Evolutionary conservation across 2,329 filamentous ascomycete genomes (phyloP).

Genomic region (Dactylellina sp.): DNA sequence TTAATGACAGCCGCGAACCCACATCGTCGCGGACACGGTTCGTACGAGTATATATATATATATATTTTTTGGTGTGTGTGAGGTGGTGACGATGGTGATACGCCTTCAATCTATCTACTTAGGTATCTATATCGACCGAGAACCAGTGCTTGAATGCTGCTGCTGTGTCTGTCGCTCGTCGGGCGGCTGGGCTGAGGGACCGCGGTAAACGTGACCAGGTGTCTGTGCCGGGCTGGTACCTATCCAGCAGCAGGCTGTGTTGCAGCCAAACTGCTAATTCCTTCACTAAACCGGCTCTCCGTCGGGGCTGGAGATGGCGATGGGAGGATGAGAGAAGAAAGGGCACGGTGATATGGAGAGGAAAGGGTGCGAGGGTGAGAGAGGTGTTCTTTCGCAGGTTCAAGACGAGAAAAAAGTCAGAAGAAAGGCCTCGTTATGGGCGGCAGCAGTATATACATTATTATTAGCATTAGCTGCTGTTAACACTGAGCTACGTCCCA

Average conservation of each 20-base stretch:
- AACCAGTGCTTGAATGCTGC: too few species aligned
- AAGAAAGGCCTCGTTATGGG: slow-evolving; percentile 47
- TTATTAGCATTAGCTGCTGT: too few species aligned
- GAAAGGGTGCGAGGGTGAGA: background rate
- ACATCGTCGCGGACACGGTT: slow-evolving; percentile 4
- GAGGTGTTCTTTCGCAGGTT: slow-evolving; percentile 15
- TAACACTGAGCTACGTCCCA: too few species aligned
- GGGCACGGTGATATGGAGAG: slow-evolving; percentile 46
- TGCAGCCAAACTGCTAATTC: background rate
- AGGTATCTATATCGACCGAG: too few species aligned
- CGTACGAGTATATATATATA: too few species aligned
- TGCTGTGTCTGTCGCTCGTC: background rate
- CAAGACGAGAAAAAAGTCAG: slow-evolving; percentile 33
- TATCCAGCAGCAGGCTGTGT: slow-evolving; percentile 1
- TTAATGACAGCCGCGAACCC: background rate
- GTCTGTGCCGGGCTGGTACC: slow-evolving; percentile 25
- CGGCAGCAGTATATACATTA: too few species aligned
- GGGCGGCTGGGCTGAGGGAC: slow-evolving; percentile 10
- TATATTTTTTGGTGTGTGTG: background rate
- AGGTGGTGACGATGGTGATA: background rate
- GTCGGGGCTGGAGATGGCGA: background rate
- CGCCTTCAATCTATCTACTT: too few species aligned
- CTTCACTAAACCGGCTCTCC: too few species aligned
- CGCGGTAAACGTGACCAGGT: slow-evolving; percentile 54
- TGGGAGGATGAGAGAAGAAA: slow-evolving; percentile 58